Conservation (phyloP, 2,329 filamentous ascomycete species). For the Beauveria bassiana region DNA sequence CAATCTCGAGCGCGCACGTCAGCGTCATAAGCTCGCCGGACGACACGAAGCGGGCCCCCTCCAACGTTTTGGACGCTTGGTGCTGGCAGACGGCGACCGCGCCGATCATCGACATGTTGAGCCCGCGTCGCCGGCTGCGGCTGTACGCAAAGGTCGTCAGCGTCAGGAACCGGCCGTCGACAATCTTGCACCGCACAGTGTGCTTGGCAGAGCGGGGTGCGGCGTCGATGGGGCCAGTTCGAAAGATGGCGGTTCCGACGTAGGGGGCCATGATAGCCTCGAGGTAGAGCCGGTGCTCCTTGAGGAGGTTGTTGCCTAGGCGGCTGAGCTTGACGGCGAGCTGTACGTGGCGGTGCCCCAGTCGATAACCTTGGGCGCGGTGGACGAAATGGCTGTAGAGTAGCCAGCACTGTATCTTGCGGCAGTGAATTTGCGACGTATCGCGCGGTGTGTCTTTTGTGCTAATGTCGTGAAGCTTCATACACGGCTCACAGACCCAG, state of each 20-base stretch:
- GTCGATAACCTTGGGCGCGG: neutral
- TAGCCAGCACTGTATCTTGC: neutral
- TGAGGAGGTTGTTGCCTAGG: neutral
- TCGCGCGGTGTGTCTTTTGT: neutral
- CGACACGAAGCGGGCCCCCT: too few species aligned
- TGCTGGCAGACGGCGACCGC: neutral
- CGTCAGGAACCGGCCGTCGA: neutral
- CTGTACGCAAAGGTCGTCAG: neutral
- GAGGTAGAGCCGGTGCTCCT: neutral
- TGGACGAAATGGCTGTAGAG: neutral
- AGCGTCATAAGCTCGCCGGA: neutral
- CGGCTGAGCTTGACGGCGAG: neutral
- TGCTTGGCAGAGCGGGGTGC: neutral
- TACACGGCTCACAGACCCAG: neutral
- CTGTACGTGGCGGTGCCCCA: neutral
- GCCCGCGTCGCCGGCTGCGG: neutral
- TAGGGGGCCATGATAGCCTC: neutral
- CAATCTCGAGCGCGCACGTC: neutral
- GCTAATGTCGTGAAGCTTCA: neutral
- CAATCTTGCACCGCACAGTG: neutral
- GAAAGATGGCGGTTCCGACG: neutral
- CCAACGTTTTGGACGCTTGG: too few species aligned
- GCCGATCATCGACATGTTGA: neutral
- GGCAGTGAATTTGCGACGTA: neutral
- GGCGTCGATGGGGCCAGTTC: too few species aligned